phyloP scores from a whole-genome alignment of 768 basidiomycete species.

The Xerocomellus amylosporus region DNA sequence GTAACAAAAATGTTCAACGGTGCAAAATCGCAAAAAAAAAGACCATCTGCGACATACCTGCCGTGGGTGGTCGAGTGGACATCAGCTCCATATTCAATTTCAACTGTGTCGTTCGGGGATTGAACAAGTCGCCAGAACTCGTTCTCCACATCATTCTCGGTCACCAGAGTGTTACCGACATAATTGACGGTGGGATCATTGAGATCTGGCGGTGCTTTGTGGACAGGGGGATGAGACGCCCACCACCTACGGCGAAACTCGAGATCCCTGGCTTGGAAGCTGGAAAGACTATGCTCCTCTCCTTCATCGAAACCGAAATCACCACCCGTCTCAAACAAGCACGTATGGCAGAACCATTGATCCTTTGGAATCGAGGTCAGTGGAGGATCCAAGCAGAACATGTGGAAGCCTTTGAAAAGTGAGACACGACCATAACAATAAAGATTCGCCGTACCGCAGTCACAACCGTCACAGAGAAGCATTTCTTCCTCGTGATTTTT shows the following conservation, averaged over 20 bases:
- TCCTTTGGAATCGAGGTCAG: conserved; percentile 82
- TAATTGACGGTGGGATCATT: conserved; percentile 53
- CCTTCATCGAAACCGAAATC: conserved; percentile 99
- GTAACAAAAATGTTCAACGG: conserved; percentile 25
- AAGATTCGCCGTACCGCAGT: conserved; percentile 53
- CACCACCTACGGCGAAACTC: conserved; percentile 93
- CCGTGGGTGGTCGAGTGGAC: conserved; percentile 97
- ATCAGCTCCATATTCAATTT: conserved; percentile 99
- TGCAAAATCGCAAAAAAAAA: conserved; percentile 19
- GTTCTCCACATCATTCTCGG: conserved; percentile 87
- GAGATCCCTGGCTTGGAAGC: conserved; percentile 86
- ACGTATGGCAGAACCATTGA: conserved; percentile 94
- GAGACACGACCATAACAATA: conserved; percentile 16
- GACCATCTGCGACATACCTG: conserved; percentile 56
- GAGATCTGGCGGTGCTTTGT: conserved; percentile 31
- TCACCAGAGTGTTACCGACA: conserved; percentile 62
- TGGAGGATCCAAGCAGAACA: conserved; percentile 94
- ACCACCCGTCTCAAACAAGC: conserved; percentile 85
- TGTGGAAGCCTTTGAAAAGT: conserved; percentile 77
- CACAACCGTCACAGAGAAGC: conserved; percentile 87
- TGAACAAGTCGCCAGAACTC: conserved; percentile 98
- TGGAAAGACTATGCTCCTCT: conserved; percentile 88
- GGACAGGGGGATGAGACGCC: conserved; percentile 62
- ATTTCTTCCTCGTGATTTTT: conserved; percentile 89
- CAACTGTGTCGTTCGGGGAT: conserved; percentile 85